Percentiles rank a stretch among this genome's conserved stretches.
These are phyloP conservation scores for Boletus patriciae DNA, from an alignment of 768 basidiomycete species.

Conservation along the genomic window DNA sequence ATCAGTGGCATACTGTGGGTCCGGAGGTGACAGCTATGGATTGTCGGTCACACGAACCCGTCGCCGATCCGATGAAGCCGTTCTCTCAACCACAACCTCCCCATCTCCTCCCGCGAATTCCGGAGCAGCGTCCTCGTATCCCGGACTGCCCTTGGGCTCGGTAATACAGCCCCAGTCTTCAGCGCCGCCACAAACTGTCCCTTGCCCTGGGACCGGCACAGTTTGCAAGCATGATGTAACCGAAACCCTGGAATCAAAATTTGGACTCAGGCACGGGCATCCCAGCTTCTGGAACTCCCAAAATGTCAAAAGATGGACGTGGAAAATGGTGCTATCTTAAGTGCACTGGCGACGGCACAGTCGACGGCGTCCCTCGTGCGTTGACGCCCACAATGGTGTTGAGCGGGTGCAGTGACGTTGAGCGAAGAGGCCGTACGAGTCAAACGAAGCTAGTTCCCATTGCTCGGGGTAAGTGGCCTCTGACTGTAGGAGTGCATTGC, in stretches of 20 bases:
- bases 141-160: constrained; percentile 3
- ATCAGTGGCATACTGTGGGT: too few relatives aligned
- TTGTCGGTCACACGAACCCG: constrained; percentile 31
- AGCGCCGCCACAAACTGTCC: not conserved
- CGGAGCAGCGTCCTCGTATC: constrained; percentile 1
- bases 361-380: too few relatives aligned
- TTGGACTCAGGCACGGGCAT: not conserved
- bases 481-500: not conserved
- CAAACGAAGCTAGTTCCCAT: constrained; percentile 48
- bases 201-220: constrained; percentile 3
- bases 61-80: constrained; percentile 62
- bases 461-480: not conserved
- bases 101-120: constrained; percentile 13
- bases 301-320: too few relatives aligned
- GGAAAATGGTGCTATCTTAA: too few relatives aligned
- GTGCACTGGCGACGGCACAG: too few relatives aligned
- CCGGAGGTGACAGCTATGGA: too few relatives aligned
- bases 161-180: constrained; percentile 7
- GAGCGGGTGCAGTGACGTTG: too few relatives aligned
- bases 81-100: constrained; percentile 41
- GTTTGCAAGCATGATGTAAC: constrained; percentile 16
- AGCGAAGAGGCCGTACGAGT: constrained; percentile 58
- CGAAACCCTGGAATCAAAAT: constrained; percentile 16
- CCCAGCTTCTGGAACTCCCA: not conserved
- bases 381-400: too few relatives aligned